Conservation (phyloP, 371 early-diverging fungal species). For the Mortierella sp. region DNA sequence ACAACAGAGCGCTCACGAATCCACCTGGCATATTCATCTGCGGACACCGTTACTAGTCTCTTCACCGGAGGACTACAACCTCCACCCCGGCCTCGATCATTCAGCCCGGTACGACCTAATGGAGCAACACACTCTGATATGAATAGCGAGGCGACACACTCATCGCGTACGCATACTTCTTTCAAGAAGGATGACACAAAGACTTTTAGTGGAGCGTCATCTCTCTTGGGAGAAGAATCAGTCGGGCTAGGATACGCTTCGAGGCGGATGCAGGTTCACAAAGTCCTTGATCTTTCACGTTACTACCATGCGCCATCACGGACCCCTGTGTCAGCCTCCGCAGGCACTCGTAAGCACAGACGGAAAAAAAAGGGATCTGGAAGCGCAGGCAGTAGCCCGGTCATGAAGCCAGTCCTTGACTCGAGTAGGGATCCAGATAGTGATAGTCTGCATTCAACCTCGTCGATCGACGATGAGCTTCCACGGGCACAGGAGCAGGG, state of each 20-base stretch:
- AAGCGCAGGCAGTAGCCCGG: neutral
- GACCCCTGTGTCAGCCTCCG: neutral
- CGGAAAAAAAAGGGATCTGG: neutral
- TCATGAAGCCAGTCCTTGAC: constrained; percentile 10
- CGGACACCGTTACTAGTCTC: neutral
- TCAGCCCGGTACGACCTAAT: constrained; percentile 14
- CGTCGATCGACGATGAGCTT: constrained; percentile 11
- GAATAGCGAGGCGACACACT: neutral
- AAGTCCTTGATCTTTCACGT: constrained; percentile 19
- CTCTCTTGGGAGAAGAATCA: constrained; percentile 14
- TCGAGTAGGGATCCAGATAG: constrained; percentile 25
- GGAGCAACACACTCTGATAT: neutral
- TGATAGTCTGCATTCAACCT: constrained; percentile 19
- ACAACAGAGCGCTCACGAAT: constrained; percentile 1
- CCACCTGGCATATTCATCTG: neutral
- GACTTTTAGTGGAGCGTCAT: neutral
- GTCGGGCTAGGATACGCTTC: constrained; percentile 24
- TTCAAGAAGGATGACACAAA: neutral
- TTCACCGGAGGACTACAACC: neutral
- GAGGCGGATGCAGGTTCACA: constrained; percentile 15
- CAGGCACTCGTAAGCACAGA: neutral
- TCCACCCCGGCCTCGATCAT: constrained; percentile 13
- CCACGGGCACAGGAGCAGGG: neutral
- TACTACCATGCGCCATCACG: constrained; percentile 12
- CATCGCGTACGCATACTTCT: neutral